These are phyloP conservation scores for Leishmania tropica DNA, from an alignment of 208 protist species.

Conservation along the genomic window DNA sequence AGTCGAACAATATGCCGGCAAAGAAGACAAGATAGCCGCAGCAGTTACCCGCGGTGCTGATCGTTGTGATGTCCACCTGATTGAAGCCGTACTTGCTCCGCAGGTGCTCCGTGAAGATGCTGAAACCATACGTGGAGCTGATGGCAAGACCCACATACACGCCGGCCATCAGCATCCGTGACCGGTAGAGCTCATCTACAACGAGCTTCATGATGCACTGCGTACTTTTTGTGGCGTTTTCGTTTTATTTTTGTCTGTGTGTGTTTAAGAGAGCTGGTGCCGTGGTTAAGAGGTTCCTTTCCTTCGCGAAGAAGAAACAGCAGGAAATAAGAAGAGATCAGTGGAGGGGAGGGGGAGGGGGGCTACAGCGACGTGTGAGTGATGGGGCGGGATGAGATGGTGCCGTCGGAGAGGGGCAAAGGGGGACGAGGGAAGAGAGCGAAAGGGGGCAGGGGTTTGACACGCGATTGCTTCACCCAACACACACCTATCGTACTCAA, in stretches of 20 bases:
- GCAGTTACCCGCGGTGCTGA: constrained; percentile 82
- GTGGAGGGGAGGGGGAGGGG: background rate
- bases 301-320: background rate
- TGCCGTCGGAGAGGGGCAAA: too few species aligned
- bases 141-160: constrained; percentile 67
- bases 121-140: constrained; percentile 81
- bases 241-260: too few species aligned
- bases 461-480: too few species aligned
- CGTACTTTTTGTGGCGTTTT: background rate
- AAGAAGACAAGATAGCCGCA: constrained; percentile 63
- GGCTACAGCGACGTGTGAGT: background rate
- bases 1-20: constrained; percentile 77
- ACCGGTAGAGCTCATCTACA: constrained; percentile 70
- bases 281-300: background rate
- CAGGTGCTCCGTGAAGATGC: constrained; percentile 67
- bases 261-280: background rate
- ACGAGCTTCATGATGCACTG: constrained; percentile 37
- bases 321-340: background rate
- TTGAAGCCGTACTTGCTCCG: constrained; percentile 56
- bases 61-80: constrained; percentile 78
- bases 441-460: too few species aligned
- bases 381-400: too few species aligned
- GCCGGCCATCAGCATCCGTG: constrained; percentile 73
- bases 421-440: too few species aligned
- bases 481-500: too few species aligned